A percentile compares a stretch with the other conserved stretches of the same genome.
These are phyloP conservation scores for Moricandia moricandioides DNA, from an alignment of 345 rosid genomes.

Conservation along the genomic window DNA sequence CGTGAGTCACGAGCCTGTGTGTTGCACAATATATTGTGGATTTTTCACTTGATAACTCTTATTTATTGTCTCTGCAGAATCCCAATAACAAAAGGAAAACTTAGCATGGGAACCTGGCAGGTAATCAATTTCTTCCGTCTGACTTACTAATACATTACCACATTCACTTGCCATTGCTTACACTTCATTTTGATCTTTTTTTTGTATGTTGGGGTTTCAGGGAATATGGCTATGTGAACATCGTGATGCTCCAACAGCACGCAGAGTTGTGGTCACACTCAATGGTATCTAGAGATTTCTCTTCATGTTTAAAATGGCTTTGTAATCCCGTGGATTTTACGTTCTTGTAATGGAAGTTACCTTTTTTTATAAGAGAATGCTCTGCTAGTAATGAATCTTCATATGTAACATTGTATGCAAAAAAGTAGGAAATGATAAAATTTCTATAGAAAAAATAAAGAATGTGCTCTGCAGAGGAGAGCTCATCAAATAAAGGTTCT, in stretches of 20 bases:
- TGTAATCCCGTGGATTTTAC: slow-evolving; percentile 13
- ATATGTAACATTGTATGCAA: no score
- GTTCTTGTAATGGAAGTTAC: slow-evolving; percentile 2
- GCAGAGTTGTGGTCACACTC: slow-evolving; percentile 81
- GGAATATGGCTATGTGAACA: slow-evolving; percentile 98
- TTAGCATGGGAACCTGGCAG: slow-evolving; percentile 98
- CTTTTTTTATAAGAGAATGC: background rate
- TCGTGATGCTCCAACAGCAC: slow-evolving; percentile 75
- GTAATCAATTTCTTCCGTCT: slow-evolving; percentile 31
- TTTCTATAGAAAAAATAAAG: no score
- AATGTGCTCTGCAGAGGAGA: slow-evolving; percentile 21
- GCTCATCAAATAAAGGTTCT: slow-evolving; percentile 17
- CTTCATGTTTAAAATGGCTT: background rate
- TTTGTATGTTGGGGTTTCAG: slow-evolving; percentile 41
- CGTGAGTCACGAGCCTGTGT: slow-evolving; percentile 43
- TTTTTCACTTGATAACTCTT: background rate
- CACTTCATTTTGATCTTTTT: background rate
- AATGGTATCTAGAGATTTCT: slow-evolving; percentile 50
- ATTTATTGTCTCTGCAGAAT: slow-evolving; percentile 47
- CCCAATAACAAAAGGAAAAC: slow-evolving; percentile 80
- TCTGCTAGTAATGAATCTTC: background rate
- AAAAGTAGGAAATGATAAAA: no score
- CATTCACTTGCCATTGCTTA: background rate
- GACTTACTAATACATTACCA: background rate
- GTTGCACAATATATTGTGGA: slow-evolving; percentile 2